phyloP scores from a whole-genome alignment of 176 grass and related monocot species.

The Carex pumila region DNA sequence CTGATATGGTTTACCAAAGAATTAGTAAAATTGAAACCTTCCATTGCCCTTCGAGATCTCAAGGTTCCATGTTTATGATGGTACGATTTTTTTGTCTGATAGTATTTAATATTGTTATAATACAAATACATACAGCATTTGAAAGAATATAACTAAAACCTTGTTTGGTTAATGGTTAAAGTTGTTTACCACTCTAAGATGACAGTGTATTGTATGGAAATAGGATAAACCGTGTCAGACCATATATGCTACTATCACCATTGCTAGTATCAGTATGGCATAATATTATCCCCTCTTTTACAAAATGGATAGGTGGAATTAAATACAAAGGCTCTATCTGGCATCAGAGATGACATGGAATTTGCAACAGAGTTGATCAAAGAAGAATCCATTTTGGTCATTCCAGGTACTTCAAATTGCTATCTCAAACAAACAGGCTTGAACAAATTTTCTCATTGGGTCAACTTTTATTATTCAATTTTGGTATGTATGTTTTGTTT shows the following conservation, averaged over 20 bases:
- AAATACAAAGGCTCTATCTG: constrained; percentile 46
- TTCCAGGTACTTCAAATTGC: constrained; percentile 50
- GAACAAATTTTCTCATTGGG: neutral
- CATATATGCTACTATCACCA: neutral
- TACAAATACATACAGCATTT: neutral
- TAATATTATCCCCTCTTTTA: neutral
- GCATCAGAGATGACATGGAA: constrained; percentile 66
- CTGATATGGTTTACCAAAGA: constrained; percentile 45
- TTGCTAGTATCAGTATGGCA: neutral
- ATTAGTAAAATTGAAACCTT: constrained; percentile 52
- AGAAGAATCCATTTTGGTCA: constrained; percentile 77
- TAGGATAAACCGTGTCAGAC: neutral
- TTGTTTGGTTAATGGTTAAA: neutral
- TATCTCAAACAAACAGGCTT: neutral
- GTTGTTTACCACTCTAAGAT: neutral
- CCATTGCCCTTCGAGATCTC: constrained; percentile 59
- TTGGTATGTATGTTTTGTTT: neutral
- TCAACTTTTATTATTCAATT: neutral
- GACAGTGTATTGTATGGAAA: neutral
- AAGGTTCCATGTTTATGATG: constrained; percentile 97
- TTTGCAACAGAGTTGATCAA: constrained; percentile 72
- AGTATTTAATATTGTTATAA: neutral
- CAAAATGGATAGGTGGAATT: constrained; percentile 55
- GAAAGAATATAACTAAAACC: neutral
- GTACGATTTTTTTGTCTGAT: constrained; percentile 24